Percentiles rank a stretch among this genome's conserved stretches.
Conservation (phyloP, 257 asterid genomes). For the Solanum virginianum region DNA sequence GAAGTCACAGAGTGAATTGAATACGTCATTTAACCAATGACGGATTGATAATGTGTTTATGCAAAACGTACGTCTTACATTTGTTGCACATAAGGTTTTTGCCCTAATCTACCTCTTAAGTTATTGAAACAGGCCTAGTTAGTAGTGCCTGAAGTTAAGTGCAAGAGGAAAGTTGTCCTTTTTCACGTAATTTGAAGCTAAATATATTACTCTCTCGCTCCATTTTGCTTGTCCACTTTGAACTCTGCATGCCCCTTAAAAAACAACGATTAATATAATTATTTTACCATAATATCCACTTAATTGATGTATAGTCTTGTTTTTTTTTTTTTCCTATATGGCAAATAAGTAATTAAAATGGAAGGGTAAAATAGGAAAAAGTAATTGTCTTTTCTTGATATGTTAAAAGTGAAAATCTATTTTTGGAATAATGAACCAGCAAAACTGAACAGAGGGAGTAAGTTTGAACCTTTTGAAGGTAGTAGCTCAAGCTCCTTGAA, state of each 20-base stretch:
- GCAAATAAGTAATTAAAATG: not conserved
- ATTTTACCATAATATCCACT: not conserved
- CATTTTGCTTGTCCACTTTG: not conserved
- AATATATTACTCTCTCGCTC: not conserved
- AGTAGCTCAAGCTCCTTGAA: not conserved
- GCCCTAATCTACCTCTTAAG: not conserved
- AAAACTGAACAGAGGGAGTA: not conserved
- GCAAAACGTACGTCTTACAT: not conserved
- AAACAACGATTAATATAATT: not conserved
- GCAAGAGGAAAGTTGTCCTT: not conserved
- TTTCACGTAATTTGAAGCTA: not conserved
- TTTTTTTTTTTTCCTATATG: not conserved
- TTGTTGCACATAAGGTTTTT: not conserved
- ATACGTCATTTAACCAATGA: not conserved
- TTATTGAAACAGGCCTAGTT: not conserved
- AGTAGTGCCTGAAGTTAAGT: not conserved
- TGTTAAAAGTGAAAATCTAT: not conserved
- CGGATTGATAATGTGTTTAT: not conserved
- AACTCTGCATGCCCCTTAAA: not conserved
- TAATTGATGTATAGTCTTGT: not conserved
- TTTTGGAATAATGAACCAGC: not conserved
- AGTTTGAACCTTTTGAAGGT: not conserved
- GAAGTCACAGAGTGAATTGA: not conserved
- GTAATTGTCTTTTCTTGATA: not conserved
- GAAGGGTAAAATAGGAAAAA: not conserved